phyloP scores from a whole-genome alignment of 441 rosid genomes.

The Populus trichocarpa region DNA sequence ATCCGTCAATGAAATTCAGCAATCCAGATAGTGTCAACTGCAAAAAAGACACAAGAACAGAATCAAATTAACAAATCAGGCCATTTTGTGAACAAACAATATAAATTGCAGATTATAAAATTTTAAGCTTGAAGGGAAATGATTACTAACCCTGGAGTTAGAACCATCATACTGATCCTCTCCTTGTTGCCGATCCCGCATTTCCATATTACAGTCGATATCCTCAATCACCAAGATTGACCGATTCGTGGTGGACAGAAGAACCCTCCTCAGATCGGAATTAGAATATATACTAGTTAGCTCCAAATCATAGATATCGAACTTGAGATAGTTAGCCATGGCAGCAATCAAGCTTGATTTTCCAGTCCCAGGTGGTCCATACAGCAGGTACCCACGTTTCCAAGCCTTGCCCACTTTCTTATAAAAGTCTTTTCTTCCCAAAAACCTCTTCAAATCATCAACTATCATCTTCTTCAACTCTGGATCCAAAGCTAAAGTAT shows the following conservation, averaged over 20 bases:
- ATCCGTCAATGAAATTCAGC: conserved; percentile 53
- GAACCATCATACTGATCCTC: neutral
- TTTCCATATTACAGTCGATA: conserved; percentile 58
- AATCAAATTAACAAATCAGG: no score
- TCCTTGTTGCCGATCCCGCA: conserved; percentile 37
- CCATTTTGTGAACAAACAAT: neutral
- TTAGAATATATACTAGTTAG: conserved; percentile 36
- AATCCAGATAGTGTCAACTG: conserved; percentile 54
- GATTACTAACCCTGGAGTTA: no score
- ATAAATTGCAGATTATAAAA: conserved; percentile 9
- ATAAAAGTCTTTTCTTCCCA: conserved; percentile 47
- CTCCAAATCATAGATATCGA: conserved; percentile 65
- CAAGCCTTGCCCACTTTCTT: conserved; percentile 63
- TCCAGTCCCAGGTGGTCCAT: conserved; percentile 70
- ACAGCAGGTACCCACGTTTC: conserved; percentile 67
- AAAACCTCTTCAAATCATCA: conserved; percentile 52
- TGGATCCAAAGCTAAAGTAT: conserved; percentile 53
- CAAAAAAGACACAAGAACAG: no score
- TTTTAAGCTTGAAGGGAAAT: no score
- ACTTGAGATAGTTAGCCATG: conserved; percentile 63
- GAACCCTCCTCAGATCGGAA: conserved; percentile 40
- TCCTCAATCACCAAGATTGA: conserved; percentile 76
- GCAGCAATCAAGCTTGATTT: conserved; percentile 78
- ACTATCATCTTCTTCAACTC: conserved; percentile 33
- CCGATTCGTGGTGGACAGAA: conserved; percentile 59